Conservation (phyloP, 805 yeast species). For the Candida germanica region DNA sequence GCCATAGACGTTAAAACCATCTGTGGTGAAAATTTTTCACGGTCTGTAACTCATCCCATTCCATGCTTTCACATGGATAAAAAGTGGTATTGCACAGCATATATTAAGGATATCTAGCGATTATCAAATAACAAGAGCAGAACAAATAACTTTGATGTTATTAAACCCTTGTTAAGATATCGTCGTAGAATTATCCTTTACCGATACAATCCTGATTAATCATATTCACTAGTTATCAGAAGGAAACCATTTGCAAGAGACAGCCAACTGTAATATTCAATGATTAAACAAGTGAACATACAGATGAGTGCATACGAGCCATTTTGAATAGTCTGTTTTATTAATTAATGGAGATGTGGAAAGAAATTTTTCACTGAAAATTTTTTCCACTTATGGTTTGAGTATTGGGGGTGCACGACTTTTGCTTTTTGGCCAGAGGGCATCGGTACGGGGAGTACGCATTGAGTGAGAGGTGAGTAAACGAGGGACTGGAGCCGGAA, state of each 20-base stretch:
- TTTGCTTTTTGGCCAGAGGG: no score
- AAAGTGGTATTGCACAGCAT: constrained; percentile 13
- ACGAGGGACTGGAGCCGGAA: no score
- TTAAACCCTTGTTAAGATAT: constrained; percentile 15
- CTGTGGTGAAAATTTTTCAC: no score
- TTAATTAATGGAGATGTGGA: constrained; percentile 11
- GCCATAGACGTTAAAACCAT: not conserved
- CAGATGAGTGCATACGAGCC: constrained; percentile 99
- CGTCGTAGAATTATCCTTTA: constrained; percentile 9
- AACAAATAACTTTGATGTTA: constrained; percentile 1
- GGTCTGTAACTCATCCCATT: no score
- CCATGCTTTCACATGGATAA: constrained; percentile 6
- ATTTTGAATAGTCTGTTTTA: constrained; percentile 59
- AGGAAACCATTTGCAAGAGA: constrained; percentile 5
- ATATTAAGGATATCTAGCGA: constrained; percentile 8
- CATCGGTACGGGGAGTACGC: no score
- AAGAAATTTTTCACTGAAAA: constrained; percentile 21
- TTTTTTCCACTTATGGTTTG: constrained; percentile 4
- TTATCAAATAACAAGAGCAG: constrained; percentile 18
- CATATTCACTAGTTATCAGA: constrained; percentile 8
- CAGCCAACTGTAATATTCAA: constrained; percentile 1
- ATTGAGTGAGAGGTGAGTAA: no score
- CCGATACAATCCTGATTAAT: constrained; percentile 7
- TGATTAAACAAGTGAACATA: constrained; percentile 56
- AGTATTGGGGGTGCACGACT: constrained; percentile 2